Percentiles rank a stretch among this genome's conserved stretches.
Conservation (phyloP, 2,329 filamentous ascomycete genomes). For the Cytospora schulzeri region DNA sequence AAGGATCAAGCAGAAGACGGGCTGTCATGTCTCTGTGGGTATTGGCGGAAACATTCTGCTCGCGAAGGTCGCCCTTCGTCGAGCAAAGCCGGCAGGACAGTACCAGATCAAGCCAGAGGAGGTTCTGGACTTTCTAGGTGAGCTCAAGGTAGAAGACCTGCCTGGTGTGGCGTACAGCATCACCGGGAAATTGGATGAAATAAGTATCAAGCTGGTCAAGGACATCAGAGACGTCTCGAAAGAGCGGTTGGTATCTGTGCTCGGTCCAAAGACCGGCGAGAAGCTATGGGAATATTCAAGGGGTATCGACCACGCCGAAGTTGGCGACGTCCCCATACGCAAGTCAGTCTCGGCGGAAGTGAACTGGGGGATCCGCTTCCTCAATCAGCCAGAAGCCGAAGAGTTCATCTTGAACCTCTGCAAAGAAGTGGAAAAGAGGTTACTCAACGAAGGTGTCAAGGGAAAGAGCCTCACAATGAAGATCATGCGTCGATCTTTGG, state of each 20-base stretch:
- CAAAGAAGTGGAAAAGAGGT: slow-evolving; percentile 77
- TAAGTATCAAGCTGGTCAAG: slow-evolving; percentile 79
- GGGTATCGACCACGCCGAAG: slow-evolving; percentile 82
- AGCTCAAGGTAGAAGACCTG: slow-evolving; percentile 76
- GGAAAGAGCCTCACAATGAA: slow-evolving; percentile 91
- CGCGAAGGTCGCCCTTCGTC: slow-evolving; percentile 86
- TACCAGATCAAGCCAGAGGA: slow-evolving; percentile 84
- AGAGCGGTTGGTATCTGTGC: slow-evolving; percentile 69
- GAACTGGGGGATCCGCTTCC: slow-evolving; percentile 96
- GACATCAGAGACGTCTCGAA: slow-evolving; percentile 78
- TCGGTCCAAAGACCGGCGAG: slow-evolving; percentile 91
- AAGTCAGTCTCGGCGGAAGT: slow-evolving; percentile 98
- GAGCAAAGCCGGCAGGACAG: slow-evolving; percentile 93
- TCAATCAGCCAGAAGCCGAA: slow-evolving; percentile 88
- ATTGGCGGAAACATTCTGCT: slow-evolving; percentile 89
- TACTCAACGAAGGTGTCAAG: slow-evolving; percentile 82
- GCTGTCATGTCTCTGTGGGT: slow-evolving; percentile 87
- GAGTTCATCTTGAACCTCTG: slow-evolving; percentile 87
- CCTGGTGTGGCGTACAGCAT: slow-evolving; percentile 94
- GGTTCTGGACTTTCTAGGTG: slow-evolving; percentile 74
- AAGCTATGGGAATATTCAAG: slow-evolving; percentile 88
- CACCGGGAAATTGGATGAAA: slow-evolving; percentile 81
- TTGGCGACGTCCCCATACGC: slow-evolving; percentile 80
- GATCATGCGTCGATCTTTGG: slow-evolving; percentile 83
- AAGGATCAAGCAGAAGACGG: slow-evolving; percentile 72